A percentile compares a stretch with the other conserved stretches of the same genome.
Conservation (phyloP, 2,329 filamentous ascomycete species). For the Hypoxylon rubiginosum region DNA sequence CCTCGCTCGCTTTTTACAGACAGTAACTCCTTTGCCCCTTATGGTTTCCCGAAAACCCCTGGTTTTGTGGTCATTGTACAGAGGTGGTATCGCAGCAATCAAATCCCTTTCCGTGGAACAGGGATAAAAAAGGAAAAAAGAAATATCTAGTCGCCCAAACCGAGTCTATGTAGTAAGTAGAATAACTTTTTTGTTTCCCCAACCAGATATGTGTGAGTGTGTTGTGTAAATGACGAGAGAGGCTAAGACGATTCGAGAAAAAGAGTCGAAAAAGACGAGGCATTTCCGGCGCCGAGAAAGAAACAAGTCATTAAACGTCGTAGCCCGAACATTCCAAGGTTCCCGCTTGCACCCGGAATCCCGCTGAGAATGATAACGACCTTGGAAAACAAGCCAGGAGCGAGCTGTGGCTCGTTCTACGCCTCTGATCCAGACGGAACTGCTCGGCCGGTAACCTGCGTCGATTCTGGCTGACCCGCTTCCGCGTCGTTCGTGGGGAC, state of each 20-base stretch:
- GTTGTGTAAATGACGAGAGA: slow-evolving; percentile 15
- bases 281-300: slow-evolving; percentile 38
- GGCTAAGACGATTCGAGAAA: slow-evolving; percentile 2
- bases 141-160: slow-evolving; percentile 44
- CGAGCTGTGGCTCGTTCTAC: slow-evolving; percentile 17
- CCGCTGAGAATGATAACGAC: slow-evolving; percentile 32
- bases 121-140: slow-evolving; percentile 9
- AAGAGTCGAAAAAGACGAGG: slow-evolving; percentile 15
- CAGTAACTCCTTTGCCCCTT: slow-evolving; percentile 30
- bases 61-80: slow-evolving; percentile 41
- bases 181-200: slow-evolving; percentile 29
- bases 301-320: slow-evolving; percentile 43
- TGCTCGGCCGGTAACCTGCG: slow-evolving; percentile 19
- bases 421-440: slow-evolving; percentile 15
- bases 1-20: slow-evolving; percentile 8
- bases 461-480: slow-evolving; percentile 28
- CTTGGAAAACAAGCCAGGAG: slow-evolving; percentile 11
- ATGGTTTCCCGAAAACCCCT: slow-evolving; percentile 27
- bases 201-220: slow-evolving; percentile 37
- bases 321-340: slow-evolving; percentile 37
- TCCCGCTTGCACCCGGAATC: slow-evolving; percentile 31
- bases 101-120: slow-evolving; percentile 27
- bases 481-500: slow-evolving; percentile 55
- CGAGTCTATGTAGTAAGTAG: slow-evolving; percentile 41
- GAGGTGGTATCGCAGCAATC: slow-evolving; percentile 42